Evolutionary conservation across 2,329 filamentous ascomycete species (phyloP).

Genomic region (Claviceps sp.): DNA sequence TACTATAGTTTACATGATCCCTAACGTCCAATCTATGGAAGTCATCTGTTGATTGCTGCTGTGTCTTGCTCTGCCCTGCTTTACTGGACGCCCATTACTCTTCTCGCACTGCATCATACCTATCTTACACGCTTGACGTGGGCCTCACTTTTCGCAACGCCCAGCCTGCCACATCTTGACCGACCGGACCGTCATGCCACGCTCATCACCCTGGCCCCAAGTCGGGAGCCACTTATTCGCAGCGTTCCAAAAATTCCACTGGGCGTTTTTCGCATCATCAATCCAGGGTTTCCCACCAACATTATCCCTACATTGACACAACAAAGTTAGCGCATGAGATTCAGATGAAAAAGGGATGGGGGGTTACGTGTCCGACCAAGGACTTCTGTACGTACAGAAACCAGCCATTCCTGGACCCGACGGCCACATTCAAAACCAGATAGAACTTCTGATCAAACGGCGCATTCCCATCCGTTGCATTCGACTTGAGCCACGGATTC

Average conservation of each 20-base stretch:
- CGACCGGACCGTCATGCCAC: constrained; percentile 31
- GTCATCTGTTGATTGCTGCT: too few relatives aligned
- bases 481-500: constrained; percentile 30
- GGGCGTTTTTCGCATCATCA: constrained; percentile 25
- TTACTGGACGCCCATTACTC: too few relatives aligned
- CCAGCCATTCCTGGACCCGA: constrained; percentile 34
- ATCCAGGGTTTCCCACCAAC: constrained; percentile 33
- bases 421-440: constrained; percentile 37
- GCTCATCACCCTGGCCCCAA: constrained; percentile 29
- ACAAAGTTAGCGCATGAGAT: too few relatives aligned
- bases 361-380: too few relatives aligned
- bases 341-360: neutral
- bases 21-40: too few relatives aligned
- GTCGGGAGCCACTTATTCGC: constrained; percentile 29
- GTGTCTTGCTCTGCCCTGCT: too few relatives aligned
- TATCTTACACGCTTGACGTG: neutral
- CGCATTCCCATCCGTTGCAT: constrained; percentile 25
- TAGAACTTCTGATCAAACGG: constrained; percentile 40
- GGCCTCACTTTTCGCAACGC: constrained; percentile 6
- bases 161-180: constrained; percentile 33
- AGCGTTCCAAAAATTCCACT: constrained; percentile 29
- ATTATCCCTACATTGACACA: constrained; percentile 19
- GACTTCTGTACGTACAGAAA: constrained; percentile 22
- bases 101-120: too few relatives aligned
- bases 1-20: too few relatives aligned